Evolutionary conservation across 768 basidiomycete genomes (phyloP).

Genomic region (Suillus fuscotomentosus): DNA sequence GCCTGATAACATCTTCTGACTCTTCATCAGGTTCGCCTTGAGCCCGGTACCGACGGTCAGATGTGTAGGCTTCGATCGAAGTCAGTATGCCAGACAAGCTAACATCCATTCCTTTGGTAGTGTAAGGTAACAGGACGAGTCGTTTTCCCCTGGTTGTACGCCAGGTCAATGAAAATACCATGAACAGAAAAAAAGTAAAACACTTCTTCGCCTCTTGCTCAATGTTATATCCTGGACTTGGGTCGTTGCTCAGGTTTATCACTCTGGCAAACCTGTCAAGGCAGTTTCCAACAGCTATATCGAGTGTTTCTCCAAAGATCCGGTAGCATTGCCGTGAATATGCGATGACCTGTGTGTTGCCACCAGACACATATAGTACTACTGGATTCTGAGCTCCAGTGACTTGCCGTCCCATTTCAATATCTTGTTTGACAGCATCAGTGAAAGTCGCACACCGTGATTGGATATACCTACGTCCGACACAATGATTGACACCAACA

Average conservation of each 20-base stretch:
- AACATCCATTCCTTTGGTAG: constrained; percentile 98
- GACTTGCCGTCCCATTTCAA: constrained; percentile 97
- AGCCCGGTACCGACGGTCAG: constrained; percentile 79
- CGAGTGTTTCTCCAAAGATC: constrained; percentile 98
- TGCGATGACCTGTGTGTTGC: constrained; percentile 98
- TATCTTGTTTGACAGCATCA: constrained; percentile 55
- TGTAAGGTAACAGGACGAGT: constrained; percentile 83
- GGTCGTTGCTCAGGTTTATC: constrained; percentile 92
- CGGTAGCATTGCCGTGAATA: constrained; percentile 97
- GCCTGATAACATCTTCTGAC: constrained; percentile 74
- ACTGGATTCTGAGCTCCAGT: constrained; percentile 94
- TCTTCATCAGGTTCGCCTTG: constrained; percentile 34
- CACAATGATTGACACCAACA: constrained; percentile 98
- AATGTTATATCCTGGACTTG: constrained; percentile 95
- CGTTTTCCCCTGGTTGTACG: constrained; percentile 66
- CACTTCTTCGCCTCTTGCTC: constrained; percentile 94
- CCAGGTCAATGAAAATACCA: constrained; percentile 2
- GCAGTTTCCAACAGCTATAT: constrained; percentile 99
- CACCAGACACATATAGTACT: constrained; percentile 97
- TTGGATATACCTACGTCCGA: constrained; percentile 72
- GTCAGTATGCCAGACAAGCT: constrained; percentile 94
- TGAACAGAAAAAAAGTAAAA: constrained; percentile 1
- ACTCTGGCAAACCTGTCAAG: constrained; percentile 96
- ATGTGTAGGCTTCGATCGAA: constrained; percentile 83
- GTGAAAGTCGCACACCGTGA: neutral